Conservation (phyloP, 1,139 yeast species). For the Candida pseudoviswanathii region DNA sequence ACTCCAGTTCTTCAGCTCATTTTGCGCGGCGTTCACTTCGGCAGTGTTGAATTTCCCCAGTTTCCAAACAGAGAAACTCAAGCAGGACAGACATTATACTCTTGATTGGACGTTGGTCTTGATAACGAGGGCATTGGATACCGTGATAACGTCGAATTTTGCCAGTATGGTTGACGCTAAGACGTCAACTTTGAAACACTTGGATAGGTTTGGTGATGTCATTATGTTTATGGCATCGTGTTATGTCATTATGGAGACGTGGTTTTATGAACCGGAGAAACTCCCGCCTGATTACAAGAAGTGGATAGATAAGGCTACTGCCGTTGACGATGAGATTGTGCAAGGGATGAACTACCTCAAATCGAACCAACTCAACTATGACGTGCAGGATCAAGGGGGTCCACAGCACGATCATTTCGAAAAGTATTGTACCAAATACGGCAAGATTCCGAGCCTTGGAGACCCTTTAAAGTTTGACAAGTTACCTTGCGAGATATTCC, state of each 20-base stretch:
- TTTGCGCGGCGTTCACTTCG: constrained; percentile 22
- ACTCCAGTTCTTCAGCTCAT: constrained; percentile 9
- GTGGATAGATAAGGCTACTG: constrained; percentile 46
- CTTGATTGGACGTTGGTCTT: constrained; percentile 28
- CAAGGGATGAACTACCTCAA: constrained; percentile 29
- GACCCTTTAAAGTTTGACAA: constrained; percentile 27
- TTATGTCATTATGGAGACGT: constrained; percentile 38
- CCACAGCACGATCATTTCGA: constrained; percentile 21
- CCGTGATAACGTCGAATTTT: constrained; percentile 20
- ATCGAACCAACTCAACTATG: constrained; percentile 10
- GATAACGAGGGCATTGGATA: constrained; percentile 25
- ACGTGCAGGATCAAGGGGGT: neutral
- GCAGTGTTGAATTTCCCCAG: constrained; percentile 22
- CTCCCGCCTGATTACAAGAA: constrained; percentile 37
- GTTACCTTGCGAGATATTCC: constrained; percentile 40
- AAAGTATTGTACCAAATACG: constrained; percentile 25
- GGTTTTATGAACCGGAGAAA: constrained; percentile 39
- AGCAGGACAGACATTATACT: constrained; percentile 22
- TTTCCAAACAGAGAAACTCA: constrained; percentile 19
- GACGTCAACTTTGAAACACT: neutral
- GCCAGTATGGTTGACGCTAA: constrained; percentile 14
- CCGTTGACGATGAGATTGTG: constrained; percentile 37
- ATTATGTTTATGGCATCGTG: constrained; percentile 21
- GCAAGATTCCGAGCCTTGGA: constrained; percentile 26
- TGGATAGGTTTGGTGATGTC: constrained; percentile 17